Conservation (phyloP, 805 yeast genomes). For the Pichia paraexigua region DNA sequence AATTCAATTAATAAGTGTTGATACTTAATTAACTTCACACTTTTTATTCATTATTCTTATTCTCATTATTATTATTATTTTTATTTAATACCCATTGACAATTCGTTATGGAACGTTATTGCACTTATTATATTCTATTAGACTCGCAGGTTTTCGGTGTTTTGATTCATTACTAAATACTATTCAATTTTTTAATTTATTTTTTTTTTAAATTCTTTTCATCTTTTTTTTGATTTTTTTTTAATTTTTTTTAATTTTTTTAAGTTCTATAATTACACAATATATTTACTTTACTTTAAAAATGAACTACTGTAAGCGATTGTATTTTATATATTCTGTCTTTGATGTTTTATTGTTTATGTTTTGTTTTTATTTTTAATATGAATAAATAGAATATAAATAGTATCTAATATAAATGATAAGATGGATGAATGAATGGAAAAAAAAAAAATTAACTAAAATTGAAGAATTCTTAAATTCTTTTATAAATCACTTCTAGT, state of each 20-base stretch:
- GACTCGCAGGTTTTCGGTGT: not conserved
- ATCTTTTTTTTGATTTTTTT: too few relatives aligned
- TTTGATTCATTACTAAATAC: not conserved
- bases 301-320: too few relatives aligned
- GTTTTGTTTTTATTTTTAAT: not conserved
- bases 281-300: too few relatives aligned
- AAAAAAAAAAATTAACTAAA: not conserved
- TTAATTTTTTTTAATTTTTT: too few relatives aligned
- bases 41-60: not conserved
- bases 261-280: not conserved
- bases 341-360: too few relatives aligned
- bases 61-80: too few relatives aligned
- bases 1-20: not conserved
- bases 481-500: constrained; percentile 62
- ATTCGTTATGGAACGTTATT: not conserved
- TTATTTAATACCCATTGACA: not conserved
- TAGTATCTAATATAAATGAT: not conserved
- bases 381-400: not conserved
- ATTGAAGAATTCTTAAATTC: not conserved
- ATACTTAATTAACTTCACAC: not conserved
- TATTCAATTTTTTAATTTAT: too few relatives aligned
- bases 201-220: too few relatives aligned
- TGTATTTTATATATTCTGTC: too few relatives aligned
- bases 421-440: too few relatives aligned
- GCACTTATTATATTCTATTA: not conserved